These are phyloP conservation scores for Lactarius psammicola DNA, from an alignment of 768 basidiomycete species.

Conservation along the genomic window DNA sequence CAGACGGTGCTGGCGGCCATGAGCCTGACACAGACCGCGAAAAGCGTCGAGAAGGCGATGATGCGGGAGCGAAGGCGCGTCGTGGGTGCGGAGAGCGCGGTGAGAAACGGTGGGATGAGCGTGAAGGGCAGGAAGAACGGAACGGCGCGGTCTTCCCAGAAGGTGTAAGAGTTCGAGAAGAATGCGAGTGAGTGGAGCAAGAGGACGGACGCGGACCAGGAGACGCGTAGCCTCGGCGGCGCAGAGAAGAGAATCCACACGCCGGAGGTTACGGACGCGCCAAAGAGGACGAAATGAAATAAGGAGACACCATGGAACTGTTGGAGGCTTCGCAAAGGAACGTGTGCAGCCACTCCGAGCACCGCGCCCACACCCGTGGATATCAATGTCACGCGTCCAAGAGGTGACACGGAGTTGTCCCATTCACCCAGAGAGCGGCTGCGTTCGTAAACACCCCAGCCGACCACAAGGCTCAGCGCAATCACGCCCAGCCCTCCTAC, in stretches of 20 bases:
- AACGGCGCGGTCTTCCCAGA: slow-evolving; percentile 91
- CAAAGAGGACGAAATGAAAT: slow-evolving; percentile 22
- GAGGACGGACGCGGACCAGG: slow-evolving; percentile 43
- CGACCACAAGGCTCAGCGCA: slow-evolving; percentile 50
- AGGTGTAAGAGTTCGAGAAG: slow-evolving; percentile 93
- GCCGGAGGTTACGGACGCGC: slow-evolving; percentile 40
- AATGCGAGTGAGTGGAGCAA: slow-evolving; percentile 73
- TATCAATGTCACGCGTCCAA: slow-evolving; percentile 12
- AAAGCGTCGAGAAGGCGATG: slow-evolving; percentile 64
- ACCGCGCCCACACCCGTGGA: slow-evolving; percentile 11
- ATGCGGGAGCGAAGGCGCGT: slow-evolving; percentile 71
- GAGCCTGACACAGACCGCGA: slow-evolving; percentile 67
- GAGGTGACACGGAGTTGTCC: slow-evolving; percentile 44
- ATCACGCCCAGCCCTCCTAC: slow-evolving; percentile 65
- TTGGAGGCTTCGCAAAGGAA: background rate
- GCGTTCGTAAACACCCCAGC: slow-evolving; percentile 54
- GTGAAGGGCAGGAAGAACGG: slow-evolving; percentile 71
- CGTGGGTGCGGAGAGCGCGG: slow-evolving; percentile 67
- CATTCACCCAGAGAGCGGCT: slow-evolving; percentile 43
- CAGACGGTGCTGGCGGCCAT: slow-evolving; percentile 84
- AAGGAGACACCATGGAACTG: slow-evolving; percentile 30
- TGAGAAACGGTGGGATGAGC: slow-evolving; percentile 56
- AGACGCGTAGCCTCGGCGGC: slow-evolving; percentile 33
- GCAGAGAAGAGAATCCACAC: slow-evolving; percentile 30
- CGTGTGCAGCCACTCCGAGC: slow-evolving; percentile 4